Evolutionary conservation across 1,284 basidiomycete species (phyloP), one percentile per base, ranked within the genome.

Genomic region (Melanopsichium pennsylvanicum): DNA sequence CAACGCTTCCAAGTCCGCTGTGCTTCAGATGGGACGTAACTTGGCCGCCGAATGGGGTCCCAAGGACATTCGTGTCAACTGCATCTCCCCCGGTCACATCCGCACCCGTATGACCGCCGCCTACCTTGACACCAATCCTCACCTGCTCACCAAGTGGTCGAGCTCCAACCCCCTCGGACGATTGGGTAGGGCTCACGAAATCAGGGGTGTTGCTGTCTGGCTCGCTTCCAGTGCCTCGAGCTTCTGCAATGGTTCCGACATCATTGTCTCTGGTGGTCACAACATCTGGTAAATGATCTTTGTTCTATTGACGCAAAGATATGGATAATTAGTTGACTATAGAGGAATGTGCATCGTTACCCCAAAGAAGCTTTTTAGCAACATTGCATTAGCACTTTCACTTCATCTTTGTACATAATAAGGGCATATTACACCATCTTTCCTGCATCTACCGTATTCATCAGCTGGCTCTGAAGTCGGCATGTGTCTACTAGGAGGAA

Each of bases 1-100:
- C 83, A 91, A 91, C 82, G 85, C 87, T 45, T 90, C 88, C 82
- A 92, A 92, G 82, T 87, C 89, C 2, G 90, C 88, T 2, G 88
- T 92, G 7, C 81, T 90, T 37, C 91, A 92, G 82, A 90, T 92
- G 87, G 87, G 84, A 18, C 86, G 90, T 62, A 92, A 89, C 82
- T 86, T 92, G 85, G 91, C 91, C 4, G 89, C 89, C 79, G 91
- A 93, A 79, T 86, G 91, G 48, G 90, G 89, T 5, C 83, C 81
- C 19, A 84, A 87, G 75, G 82, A 85, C 4, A 92, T 93, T 59
- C 76, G 76, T 32, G 76, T 78, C 47, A 78, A 78, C 72, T 75
- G 68, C 41, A 74, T 79, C 48, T 76, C 74, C 51, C 76, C 76
- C 51, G 76, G 76, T 54, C 75, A 79, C 72, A 77, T 78, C 38